phyloP scores from a whole-genome alignment of 495 filamentous ascomycete genomes.

The Aspergillus asperescens region DNA sequence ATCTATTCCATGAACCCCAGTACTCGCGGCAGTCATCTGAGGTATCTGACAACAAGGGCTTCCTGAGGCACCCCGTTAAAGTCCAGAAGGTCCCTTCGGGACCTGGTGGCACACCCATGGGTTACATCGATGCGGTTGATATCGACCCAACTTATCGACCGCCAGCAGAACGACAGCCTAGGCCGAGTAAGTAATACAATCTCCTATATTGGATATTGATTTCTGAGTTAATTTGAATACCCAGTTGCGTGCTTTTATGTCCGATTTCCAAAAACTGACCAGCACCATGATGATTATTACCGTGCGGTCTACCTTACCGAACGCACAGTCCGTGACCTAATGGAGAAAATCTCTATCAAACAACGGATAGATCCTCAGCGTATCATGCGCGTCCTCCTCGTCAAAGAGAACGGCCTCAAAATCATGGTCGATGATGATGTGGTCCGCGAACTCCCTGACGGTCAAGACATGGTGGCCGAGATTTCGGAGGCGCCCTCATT shows the following conservation, averaged over 20 bases:
- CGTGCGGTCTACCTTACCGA: slow-evolving; percentile 81
- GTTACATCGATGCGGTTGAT: slow-evolving; percentile 87
- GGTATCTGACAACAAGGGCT: slow-evolving; percentile 9
- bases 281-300: slow-evolving; percentile 60
- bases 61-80: slow-evolving; percentile 38
- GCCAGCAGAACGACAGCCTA: slow-evolving; percentile 63
- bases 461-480: slow-evolving; percentile 74
- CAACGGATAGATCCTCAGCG: slow-evolving; percentile 66
- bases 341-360: slow-evolving; percentile 65
- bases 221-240: background rate
- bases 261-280: slow-evolving; percentile 50
- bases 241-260: slow-evolving; percentile 85
- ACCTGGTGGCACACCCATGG: slow-evolving; percentile 50
- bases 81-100: slow-evolving; percentile 39
- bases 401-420: slow-evolving; percentile 66
- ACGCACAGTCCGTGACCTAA: slow-evolving; percentile 67
- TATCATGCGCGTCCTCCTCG: slow-evolving; percentile 63
- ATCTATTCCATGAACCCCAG: slow-evolving; percentile 21
- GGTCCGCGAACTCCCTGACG: slow-evolving; percentile 78
- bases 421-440: slow-evolving; percentile 90
- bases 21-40: slow-evolving; percentile 20
- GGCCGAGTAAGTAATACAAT: slow-evolving; percentile 52
- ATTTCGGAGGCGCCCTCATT: slow-evolving; percentile 1
- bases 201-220: background rate
- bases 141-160: slow-evolving; percentile 83